Base-by-base conservation (phyloP, 2,329 filamentous ascomycete genomes). In the Aspergillus fumigatus region DNA sequence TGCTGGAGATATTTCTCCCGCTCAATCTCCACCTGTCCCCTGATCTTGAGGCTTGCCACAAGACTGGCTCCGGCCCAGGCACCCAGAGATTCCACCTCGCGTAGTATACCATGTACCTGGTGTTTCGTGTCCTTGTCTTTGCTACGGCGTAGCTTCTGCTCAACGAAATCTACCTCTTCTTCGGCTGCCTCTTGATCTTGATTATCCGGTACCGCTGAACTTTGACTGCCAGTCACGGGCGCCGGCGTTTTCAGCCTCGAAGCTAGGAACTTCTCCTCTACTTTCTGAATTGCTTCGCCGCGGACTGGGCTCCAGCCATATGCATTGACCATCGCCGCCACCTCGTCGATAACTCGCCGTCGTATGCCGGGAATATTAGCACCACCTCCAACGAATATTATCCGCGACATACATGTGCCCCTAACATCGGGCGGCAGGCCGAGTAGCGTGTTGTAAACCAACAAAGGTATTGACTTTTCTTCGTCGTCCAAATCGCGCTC, bases 371-470 rank as follows among this genome's bases (percentile, higher is more conserved):
- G 82, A 8, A 97, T 85, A 26, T 83, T 83, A 5, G 91, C 86
- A 50, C 88, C 88, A 2, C 91, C 91, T 32, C 94, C 94, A 0
- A 88, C 88, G 67, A 99, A 89, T 17, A 96, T 79, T 48, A 97
- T 89, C 41, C 93, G 88, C 1, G 92, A 87, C 86, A 97, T 94
- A 72, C 93, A 97, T 4, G 88, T 76, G 1, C 89, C 87, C 25
- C 94, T 86, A 3, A 92, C 86, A 72, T 99, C 94, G 3, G 93
- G 77, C 0, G 92, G 89, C 1, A 97, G 79, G 7, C 84, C 81
- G 1, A 95, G 79, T 1, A 99, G 81, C 40, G 86, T 83, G 53
- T 84, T 83, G 73, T 96, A 95, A 2, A 95, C 79, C 8, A 97
- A 81, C 11, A 86, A 70, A 52, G 89, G 90, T 1, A 97, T 67